phyloP scores from a whole-genome alignment of 352 stramenopile genomes.

The Phytophthora kernoviae region DNA sequence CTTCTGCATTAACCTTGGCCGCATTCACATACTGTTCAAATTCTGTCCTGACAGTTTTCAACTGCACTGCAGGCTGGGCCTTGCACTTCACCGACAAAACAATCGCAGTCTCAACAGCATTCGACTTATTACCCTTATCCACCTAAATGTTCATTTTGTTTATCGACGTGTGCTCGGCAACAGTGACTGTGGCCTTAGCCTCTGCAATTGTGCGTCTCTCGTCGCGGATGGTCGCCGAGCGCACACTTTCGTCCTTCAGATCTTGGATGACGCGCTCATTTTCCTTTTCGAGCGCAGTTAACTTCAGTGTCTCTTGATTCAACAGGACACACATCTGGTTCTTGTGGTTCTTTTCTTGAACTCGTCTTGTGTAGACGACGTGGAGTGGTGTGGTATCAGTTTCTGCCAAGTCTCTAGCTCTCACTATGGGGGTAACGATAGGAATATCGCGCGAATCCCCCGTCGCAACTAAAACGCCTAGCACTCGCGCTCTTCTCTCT shows the following conservation, averaged over 20 bases:
- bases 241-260: conserved; percentile 56
- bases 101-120: conserved; percentile 48
- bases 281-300: conserved; percentile 73
- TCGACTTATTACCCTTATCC: conserved; percentile 56
- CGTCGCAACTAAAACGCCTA: too few relatives aligned
- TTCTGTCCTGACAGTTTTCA: conserved; percentile 48
- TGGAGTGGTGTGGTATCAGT: too few relatives aligned
- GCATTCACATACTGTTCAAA: conserved; percentile 70
- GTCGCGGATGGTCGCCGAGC: conserved; percentile 66
- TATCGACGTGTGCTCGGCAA: conserved; percentile 52
- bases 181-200: conserved; percentile 67
- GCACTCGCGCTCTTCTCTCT: too few relatives aligned
- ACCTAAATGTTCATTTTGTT: conserved; percentile 63
- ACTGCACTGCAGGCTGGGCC: conserved; percentile 47
- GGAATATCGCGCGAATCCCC: too few relatives aligned
- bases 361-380: too few relatives aligned
- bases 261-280: conserved; percentile 78
- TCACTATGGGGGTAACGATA: too few relatives aligned
- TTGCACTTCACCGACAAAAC: conserved; percentile 55
- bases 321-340: conserved; percentile 77
- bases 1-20: conserved; percentile 56
- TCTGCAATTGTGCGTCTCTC: conserved; percentile 70
- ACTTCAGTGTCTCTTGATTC: conserved; percentile 75
- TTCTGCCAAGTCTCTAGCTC: too few relatives aligned
- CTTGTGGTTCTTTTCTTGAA: conserved; percentile 89